Conservation (phyloP, 805 yeast species). For the Ogataea minuta region DNA sequence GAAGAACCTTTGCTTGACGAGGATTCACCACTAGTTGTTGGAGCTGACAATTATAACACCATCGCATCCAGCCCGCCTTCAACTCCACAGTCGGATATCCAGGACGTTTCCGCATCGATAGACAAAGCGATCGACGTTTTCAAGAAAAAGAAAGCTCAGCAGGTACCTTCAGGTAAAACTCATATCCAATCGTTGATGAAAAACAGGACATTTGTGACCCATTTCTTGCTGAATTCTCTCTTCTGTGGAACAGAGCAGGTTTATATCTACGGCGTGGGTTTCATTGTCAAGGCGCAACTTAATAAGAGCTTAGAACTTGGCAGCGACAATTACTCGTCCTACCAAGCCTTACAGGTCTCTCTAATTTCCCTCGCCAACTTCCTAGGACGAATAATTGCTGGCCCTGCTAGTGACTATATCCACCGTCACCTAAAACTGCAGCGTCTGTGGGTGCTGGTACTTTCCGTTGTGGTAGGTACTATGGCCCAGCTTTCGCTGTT, state of each 20-base stretch:
- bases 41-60: neutral
- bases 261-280: constrained; percentile 73
- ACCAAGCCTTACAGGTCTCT: constrained; percentile 72
- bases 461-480: constrained; percentile 39
- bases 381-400: constrained; percentile 61
- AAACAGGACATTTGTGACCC: constrained; percentile 44
- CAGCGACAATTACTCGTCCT: constrained; percentile 41
- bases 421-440: constrained; percentile 51
- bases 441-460: constrained; percentile 61
- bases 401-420: constrained; percentile 62
- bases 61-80: constrained; percentile 1
- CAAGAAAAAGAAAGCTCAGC: constrained; percentile 12
- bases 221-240: constrained; percentile 53
- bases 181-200: constrained; percentile 29
- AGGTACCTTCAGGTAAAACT: constrained; percentile 17
- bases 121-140: constrained; percentile 1
- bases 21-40: constrained; percentile 14
- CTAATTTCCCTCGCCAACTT: constrained; percentile 63
- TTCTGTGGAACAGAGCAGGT: constrained; percentile 67
- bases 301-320: constrained; percentile 23
- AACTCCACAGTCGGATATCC: constrained; percentile 10
- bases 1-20: constrained; percentile 25
- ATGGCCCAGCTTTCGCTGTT: constrained; percentile 38
- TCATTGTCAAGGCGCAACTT: constrained; percentile 53
- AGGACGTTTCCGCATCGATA: constrained; percentile 1